Evolutionary conservation across 139 green algal genomes (phyloP).

Genomic region (Dunaliella sp.): DNA sequence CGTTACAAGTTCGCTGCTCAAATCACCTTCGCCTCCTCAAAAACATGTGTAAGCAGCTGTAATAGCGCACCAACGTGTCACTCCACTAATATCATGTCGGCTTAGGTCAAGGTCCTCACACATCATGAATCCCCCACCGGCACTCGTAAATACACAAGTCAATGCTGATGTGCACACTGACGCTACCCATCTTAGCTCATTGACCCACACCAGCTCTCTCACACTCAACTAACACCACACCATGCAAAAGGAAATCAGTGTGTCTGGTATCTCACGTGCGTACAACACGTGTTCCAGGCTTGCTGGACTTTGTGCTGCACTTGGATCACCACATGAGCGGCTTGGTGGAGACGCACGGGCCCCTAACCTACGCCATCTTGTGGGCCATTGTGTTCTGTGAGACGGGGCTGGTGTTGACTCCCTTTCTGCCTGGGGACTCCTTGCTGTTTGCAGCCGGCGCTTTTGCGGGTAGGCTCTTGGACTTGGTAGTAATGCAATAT

Average conservation of each 20-base stretch:
- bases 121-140: background rate
- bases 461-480: conserved; percentile 58
- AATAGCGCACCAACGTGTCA: no score
- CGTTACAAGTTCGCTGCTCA: background rate
- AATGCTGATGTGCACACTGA: background rate
- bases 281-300: conserved; percentile 11
- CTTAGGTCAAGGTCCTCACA: no score
- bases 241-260: background rate
- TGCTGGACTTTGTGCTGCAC: conserved; percentile 76
- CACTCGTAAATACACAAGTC: background rate
- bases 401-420: conserved; percentile 82
- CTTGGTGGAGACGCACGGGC: conserved; percentile 70
- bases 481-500: background rate
- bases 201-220: background rate
- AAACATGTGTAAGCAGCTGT: background rate
- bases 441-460: conserved; percentile 91
- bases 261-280: background rate
- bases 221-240: background rate
- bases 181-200: background rate
- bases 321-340: conserved; percentile 77
- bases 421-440: conserved; percentile 89
- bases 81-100: no score
- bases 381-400: conserved; percentile 68
- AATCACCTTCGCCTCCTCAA: background rate
- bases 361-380: conserved; percentile 76